Conservation (phyloP, 164 flowering plant species). For the Piper betle region DNA sequence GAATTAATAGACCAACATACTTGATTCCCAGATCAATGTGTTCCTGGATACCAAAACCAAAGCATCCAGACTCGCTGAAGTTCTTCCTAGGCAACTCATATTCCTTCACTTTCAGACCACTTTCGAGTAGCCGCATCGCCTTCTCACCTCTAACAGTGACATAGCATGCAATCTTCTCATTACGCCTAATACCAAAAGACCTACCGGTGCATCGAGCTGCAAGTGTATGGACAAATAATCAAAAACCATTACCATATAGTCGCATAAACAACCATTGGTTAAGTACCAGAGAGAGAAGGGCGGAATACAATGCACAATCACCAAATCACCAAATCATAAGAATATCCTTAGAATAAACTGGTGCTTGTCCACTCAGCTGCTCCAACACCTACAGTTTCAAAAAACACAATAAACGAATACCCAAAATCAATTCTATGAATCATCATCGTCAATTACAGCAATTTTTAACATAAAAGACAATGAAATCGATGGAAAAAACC, state of each 20-base stretch:
- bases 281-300: not conserved
- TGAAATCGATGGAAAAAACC: too few relatives aligned
- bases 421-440: too few relatives aligned
- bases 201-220: constrained; percentile 53
- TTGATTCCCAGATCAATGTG: constrained; percentile 66
- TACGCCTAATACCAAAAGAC: constrained; percentile 50
- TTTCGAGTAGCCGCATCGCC: constrained; percentile 58
- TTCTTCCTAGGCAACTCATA: constrained; percentile 50
- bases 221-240: not conserved
- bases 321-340: not conserved
- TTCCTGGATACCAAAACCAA: constrained; percentile 66
- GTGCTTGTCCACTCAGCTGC: constrained; percentile 8
- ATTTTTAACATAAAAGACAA: too few relatives aligned
- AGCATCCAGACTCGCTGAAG: constrained; percentile 66
- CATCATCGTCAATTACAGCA: too few relatives aligned
- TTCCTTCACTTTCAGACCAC: constrained; percentile 64
- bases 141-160: constrained; percentile 64
- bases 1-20: constrained; percentile 11
- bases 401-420: not conserved
- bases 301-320: not conserved
- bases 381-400: constrained; percentile 7
- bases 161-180: constrained; percentile 63
- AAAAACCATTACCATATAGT: too few relatives aligned
- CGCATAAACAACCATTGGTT: not conserved
- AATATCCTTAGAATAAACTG: constrained; percentile 7